phyloP scores from a whole-genome alignment of 2,329 filamentous ascomycete genomes.

The Aspergillus brasiliensis region DNA sequence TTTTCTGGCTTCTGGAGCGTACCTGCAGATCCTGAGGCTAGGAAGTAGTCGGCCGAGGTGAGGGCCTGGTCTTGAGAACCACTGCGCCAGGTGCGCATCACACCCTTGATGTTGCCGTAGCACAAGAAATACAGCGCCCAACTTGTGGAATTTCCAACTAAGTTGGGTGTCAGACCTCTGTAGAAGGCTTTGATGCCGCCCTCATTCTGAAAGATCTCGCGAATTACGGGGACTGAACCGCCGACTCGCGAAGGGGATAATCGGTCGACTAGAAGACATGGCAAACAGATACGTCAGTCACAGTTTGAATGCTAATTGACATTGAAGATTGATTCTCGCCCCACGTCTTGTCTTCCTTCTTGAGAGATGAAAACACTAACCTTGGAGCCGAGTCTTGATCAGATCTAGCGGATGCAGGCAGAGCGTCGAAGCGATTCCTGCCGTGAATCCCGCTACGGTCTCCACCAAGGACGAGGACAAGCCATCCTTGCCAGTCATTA shows the following conservation, averaged over 20 bases:
- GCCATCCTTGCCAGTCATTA: conserved; percentile 54
- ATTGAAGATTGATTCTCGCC: too few species aligned
- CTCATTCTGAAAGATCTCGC: conserved; percentile 56
- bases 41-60: conserved; percentile 73
- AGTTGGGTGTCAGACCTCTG: conserved; percentile 84
- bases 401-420: conserved; percentile 91
- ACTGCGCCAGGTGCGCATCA: conserved; percentile 46
- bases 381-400: conserved; percentile 93
- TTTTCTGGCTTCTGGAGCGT: conserved; percentile 20
- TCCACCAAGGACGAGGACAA: conserved; percentile 80
- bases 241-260: conserved; percentile 51
- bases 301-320: background rate
- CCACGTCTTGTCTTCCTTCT: background rate
- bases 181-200: conserved; percentile 72
- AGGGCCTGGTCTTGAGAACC: conserved; percentile 44
- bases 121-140: conserved; percentile 93
- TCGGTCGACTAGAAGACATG: conserved; percentile 52
- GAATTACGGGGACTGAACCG: conserved; percentile 56
- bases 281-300: background rate
- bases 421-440: conserved; percentile 82
- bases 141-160: conserved; percentile 84
- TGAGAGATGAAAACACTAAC: conserved; percentile 50
- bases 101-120: conserved; percentile 62
- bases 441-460: conserved; percentile 84
- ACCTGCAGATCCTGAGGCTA: conserved; percentile 68